phyloP scores from a whole-genome alignment of 73 alveolate species.

The Tetrahymena thermophila region DNA sequence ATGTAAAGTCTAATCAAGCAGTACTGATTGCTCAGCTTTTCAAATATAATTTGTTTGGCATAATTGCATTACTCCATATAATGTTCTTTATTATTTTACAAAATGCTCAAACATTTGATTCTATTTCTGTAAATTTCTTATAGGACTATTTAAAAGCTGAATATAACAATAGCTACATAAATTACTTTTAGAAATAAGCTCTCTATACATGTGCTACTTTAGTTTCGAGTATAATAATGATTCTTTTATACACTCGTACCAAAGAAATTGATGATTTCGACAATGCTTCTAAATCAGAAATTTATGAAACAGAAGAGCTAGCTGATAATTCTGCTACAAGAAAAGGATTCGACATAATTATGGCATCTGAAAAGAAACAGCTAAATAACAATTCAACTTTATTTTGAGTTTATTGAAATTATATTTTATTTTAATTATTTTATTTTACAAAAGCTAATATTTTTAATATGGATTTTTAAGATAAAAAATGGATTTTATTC shows the following conservation, averaged over 20 bases:
- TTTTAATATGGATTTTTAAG: too few relatives aligned
- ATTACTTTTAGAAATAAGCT: not conserved
- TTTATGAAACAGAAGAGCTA: not conserved
- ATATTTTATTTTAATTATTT: not conserved
- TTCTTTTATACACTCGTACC: not conserved
- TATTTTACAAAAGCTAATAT: not conserved
- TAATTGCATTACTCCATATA: not conserved
- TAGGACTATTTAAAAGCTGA: not conserved
- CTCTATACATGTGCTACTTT: not conserved
- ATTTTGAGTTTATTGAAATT: not conserved
- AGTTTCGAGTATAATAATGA: not conserved
- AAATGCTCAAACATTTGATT: not conserved
- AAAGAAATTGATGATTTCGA: not conserved
- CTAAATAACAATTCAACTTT: not conserved
- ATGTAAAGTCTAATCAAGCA: not conserved
- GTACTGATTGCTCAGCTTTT: not conserved
- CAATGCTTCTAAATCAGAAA: not conserved
- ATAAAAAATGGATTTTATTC: too few relatives aligned
- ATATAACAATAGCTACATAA: not conserved
- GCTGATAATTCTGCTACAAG: not conserved
- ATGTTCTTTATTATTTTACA: not conserved
- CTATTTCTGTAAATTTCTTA: not conserved
- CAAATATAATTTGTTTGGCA: not conserved
- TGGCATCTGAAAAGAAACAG: not conserved
- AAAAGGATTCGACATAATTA: not conserved